phyloP scores from a whole-genome alignment of 345 rosid genomes.

The Anastatica hierochuntica region DNA sequence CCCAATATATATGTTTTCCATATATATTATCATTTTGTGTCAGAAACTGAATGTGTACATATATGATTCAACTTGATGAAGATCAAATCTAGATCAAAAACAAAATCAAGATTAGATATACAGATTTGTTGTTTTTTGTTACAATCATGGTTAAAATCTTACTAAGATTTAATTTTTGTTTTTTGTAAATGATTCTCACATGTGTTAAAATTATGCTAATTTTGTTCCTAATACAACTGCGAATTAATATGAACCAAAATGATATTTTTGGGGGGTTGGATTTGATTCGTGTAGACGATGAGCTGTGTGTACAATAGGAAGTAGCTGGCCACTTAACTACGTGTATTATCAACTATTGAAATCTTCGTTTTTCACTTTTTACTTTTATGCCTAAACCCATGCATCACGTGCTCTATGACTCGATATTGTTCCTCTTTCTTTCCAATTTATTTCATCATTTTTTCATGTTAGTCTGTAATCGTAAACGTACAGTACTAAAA shows the following conservation, averaged over 20 bases:
- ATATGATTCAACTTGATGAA: conserved; percentile 2
- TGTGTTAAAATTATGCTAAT: too few relatives aligned
- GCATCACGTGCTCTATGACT: conserved; percentile 25
- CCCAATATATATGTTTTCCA: background rate
- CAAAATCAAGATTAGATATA: too few relatives aligned
- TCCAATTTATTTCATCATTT: background rate
- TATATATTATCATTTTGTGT: conserved; percentile 10
- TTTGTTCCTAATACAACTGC: too few relatives aligned
- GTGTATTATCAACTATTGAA: conserved; percentile 2
- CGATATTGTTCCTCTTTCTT: conserved; percentile 12
- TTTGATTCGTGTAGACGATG: conserved; percentile 17
- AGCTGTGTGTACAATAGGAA: conserved; percentile 21
- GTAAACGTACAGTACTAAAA: background rate
- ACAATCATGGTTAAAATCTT: background rate
- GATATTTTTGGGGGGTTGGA: conserved; percentile 5
- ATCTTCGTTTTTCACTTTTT: conserved; percentile 8
- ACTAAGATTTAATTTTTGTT: too few relatives aligned
- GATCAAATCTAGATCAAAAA: conserved; percentile 21
- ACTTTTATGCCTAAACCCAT: conserved; percentile 14
- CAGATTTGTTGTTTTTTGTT: too few relatives aligned
- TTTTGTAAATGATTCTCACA: too few relatives aligned
- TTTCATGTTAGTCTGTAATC: background rate
- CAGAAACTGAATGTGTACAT: conserved; percentile 19
- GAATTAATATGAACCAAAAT: background rate
- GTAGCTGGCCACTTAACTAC: conserved; percentile 19